Percentiles rank a stretch among this genome's conserved stretches.
These are phyloP conservation scores for Naematelia encephala DNA, from an alignment of 768 basidiomycete species.

Conservation along the genomic window DNA sequence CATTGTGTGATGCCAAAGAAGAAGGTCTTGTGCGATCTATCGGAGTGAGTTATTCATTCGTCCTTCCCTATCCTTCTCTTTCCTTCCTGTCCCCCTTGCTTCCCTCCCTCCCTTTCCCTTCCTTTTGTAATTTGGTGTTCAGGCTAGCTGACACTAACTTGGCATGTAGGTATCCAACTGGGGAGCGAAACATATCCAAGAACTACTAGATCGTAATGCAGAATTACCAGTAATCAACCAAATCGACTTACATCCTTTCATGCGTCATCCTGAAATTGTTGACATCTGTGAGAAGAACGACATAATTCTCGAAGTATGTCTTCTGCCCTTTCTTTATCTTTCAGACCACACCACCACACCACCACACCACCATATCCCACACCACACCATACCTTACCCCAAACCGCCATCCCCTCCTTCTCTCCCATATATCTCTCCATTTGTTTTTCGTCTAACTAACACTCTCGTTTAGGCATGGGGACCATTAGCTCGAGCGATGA, in stretches of 20 bases:
- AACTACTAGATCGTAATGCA: constrained; percentile 55
- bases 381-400: neutral
- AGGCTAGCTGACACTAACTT: no score
- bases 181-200: constrained; percentile 62
- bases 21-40: constrained; percentile 61
- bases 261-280: constrained; percentile 64
- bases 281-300: constrained; percentile 59
- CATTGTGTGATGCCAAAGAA: constrained; percentile 63
- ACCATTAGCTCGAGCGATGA: constrained; percentile 64
- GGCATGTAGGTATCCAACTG: constrained; percentile 42
- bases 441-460: neutral
- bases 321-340: neutral
- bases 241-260: constrained; percentile 64
- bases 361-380: no score
- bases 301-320: constrained; percentile 63
- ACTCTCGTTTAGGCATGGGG: constrained; percentile 62
- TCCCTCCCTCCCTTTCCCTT: neutral
- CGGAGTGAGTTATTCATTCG: constrained; percentile 58
- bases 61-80: neutral
- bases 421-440: constrained; percentile 11
- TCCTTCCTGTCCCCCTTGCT: neutral
- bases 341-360: no score
- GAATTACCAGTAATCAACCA: constrained; percentile 64
- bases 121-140: no score
- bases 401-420: neutral